phyloP scores from a whole-genome alignment of 306 rosid genomes.

The Sicyos baderoa region DNA sequence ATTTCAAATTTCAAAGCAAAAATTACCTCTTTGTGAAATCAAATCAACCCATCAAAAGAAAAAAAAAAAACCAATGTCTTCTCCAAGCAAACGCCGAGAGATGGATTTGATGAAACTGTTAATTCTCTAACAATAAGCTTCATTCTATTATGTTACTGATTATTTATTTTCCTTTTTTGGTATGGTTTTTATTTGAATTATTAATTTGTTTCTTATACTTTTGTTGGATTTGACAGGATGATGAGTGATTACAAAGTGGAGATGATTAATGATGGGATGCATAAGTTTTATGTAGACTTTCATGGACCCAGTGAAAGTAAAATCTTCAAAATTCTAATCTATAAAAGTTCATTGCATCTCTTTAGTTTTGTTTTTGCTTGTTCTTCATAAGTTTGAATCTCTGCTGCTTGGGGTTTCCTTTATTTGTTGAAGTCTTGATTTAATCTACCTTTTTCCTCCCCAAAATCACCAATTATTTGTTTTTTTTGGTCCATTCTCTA shows the following conservation, averaged over 20 bases:
- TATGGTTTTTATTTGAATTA: neutral
- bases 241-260: conserved; percentile 90
- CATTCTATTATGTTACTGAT: neutral
- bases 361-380: neutral
- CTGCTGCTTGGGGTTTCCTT: neutral
- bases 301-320: conserved; percentile 80
- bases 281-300: conserved; percentile 68
- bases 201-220: neutral
- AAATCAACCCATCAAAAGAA: conserved; percentile 6
- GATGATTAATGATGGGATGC: conserved; percentile 70
- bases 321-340: conserved; percentile 24
- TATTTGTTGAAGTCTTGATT: conserved; percentile 1
- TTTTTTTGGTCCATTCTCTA: too few species aligned
- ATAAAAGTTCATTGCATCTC: conserved; percentile 14
- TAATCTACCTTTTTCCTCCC: neutral
- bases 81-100: conserved; percentile 92
- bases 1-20: neutral
- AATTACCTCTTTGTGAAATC: neutral
- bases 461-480: too few species aligned
- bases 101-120: conserved; percentile 93
- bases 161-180: neutral
- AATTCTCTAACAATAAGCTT: neutral
- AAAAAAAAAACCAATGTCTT: conserved; percentile 51
- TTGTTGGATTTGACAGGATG: conserved; percentile 46
- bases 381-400: conserved; percentile 11